Base-by-base conservation (phyloP, 768 basidiomycete species). In the Podaxis sp. region DNA sequence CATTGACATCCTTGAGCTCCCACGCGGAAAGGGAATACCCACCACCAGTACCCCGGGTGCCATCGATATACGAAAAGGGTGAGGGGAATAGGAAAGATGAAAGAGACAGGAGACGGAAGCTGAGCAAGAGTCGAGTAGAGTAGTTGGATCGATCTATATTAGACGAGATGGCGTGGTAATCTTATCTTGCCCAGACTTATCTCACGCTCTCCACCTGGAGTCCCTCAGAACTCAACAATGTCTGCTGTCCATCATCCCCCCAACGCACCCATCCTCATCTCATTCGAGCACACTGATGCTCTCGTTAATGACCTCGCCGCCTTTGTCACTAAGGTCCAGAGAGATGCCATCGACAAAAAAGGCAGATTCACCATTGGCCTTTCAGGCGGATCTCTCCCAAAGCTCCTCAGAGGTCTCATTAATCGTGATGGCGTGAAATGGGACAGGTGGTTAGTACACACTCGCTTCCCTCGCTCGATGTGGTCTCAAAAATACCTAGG, bases 351-450 rank as follows among this genome's bases (percentile, higher is more conserved):
- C 71, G 86, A 87, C 72, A 95, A 92, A 78, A 89, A 93, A 76
- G 92, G 89, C 71, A 85, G 84, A 64, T 99, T 99, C 81, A 91
- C 94, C 59, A 72, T 99, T 71, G 97, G 97, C 62, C 79, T 99
- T 70, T 96, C 95, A 3, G 97, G 97, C 11, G 96, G 97, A 7
- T 93, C 91, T 1, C 83, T 99, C 42, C 95, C 96, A 28, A 87
- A 86, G 68, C 83, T 91, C 75, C 86, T 99, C 68, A 80, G 76
- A 55, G 88, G 85, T 2, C 87, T 97, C 67, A 82, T 90, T 66
- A 77, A 70, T 54, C 78, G 88, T 67, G 75, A 82, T 2, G 82
- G 81, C 40, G 84, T 94, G 17, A 90, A 89, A 74, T 99, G 97
- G 96, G 87, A 95, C 71, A 92, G 93, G 74, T 99, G 97, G 96